Conservation (phyloP, 805 yeast genomes). For the Candida vaughaniae region DNA sequence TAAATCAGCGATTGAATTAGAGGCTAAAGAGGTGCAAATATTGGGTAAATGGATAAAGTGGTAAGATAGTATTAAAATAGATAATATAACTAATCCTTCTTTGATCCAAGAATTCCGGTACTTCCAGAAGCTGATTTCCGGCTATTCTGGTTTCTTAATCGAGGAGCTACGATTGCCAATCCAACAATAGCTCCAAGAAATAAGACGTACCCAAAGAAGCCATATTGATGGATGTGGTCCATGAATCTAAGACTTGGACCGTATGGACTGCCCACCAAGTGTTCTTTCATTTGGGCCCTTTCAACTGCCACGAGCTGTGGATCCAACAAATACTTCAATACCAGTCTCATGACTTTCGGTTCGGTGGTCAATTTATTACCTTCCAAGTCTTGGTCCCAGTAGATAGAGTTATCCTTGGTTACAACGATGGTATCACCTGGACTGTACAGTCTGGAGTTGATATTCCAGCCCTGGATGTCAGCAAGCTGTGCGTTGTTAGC, state of each 20-base stretch:
- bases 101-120: slow-evolving; percentile 19
- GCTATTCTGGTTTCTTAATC: slow-evolving; percentile 2
- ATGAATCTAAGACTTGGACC: slow-evolving; percentile 35
- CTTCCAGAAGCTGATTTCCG: slow-evolving; percentile 1
- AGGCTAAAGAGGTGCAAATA: slow-evolving; percentile 28
- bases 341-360: slow-evolving; percentile 31
- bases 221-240: slow-evolving; percentile 45
- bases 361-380: slow-evolving; percentile 39
- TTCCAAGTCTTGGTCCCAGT: slow-evolving; percentile 29
- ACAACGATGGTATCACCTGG: slow-evolving; percentile 61
- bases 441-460: slow-evolving; percentile 28
- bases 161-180: too few species aligned
- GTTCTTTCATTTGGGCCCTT: slow-evolving; percentile 6
- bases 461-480: slow-evolving; percentile 35
- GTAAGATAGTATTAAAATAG: background rate
- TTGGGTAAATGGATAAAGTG: slow-evolving; percentile 10
- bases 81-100: background rate
- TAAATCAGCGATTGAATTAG: slow-evolving; percentile 35
- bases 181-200: too few species aligned
- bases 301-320: slow-evolving; percentile 19
- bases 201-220: slow-evolving; percentile 46
- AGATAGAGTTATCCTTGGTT: slow-evolving; percentile 39
- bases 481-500: slow-evolving; percentile 31
- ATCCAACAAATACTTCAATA: slow-evolving; percentile 40
- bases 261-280: slow-evolving; percentile 46